Percentiles rank a stretch among this genome's conserved stretches.
phyloP scores from a whole-genome alignment of 768 basidiomycete species.

The Galerina marginata region DNA sequence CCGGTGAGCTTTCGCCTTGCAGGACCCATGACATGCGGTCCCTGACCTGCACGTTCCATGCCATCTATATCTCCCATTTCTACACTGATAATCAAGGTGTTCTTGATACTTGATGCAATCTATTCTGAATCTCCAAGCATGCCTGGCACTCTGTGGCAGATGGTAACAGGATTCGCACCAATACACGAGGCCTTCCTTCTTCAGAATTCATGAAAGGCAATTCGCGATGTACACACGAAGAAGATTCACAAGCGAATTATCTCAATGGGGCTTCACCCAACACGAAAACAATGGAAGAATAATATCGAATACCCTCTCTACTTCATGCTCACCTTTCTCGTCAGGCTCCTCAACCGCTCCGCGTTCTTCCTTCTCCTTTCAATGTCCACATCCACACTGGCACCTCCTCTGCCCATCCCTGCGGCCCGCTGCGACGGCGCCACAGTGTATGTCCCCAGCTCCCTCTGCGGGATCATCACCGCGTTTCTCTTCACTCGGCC shows the following conservation, averaged over 20 bases:
- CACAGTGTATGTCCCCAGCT: slow-evolving; percentile 79
- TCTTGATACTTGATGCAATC: too few species aligned
- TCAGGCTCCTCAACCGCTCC: slow-evolving; percentile 73
- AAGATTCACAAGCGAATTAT: neutral
- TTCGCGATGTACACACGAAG: too few species aligned
- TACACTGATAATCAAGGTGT: too few species aligned
- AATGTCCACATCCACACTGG: slow-evolving; percentile 74
- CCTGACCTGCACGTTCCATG: too few species aligned
- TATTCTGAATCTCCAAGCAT: too few species aligned
- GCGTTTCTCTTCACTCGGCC: slow-evolving; percentile 76
- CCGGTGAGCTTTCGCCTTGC: too few species aligned
- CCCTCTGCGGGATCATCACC: slow-evolving; percentile 80
- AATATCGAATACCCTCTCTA: slow-evolving; percentile 8
- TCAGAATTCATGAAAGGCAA: too few species aligned
- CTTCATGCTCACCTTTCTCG: slow-evolving; percentile 47
- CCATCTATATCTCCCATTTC: too few species aligned
- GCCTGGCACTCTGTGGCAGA: too few species aligned
- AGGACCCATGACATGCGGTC: too few species aligned
- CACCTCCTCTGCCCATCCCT: slow-evolving; percentile 53
- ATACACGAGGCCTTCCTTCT: too few species aligned
- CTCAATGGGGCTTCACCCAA: neutral
- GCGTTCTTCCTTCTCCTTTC: slow-evolving; percentile 76
- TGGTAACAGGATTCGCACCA: too few species aligned
- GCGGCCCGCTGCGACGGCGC: slow-evolving; percentile 64
- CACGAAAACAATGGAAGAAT: neutral